Evolutionary conservation across 2,329 filamentous ascomycete genomes (phyloP).

Genomic region (Aspergillus sp.): DNA sequence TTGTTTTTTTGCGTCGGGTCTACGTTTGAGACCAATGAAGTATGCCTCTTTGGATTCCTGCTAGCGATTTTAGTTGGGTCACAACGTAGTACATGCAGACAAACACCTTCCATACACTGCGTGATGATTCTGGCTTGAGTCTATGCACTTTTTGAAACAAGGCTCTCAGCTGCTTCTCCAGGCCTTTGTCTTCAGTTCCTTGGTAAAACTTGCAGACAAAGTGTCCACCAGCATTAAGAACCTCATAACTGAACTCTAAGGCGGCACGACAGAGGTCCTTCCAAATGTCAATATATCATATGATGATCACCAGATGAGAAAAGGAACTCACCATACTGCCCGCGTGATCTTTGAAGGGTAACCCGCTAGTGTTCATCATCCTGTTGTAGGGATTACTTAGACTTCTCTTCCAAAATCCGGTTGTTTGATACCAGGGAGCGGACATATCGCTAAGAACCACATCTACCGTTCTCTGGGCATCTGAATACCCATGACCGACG

Average conservation of each 20-base stretch:
- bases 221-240: slow-evolving; percentile 76
- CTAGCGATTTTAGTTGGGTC: slow-evolving; percentile 14
- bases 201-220: slow-evolving; percentile 99
- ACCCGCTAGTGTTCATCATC: slow-evolving; percentile 99
- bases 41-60: slow-evolving; percentile 84
- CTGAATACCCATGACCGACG: neutral
- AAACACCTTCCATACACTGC: slow-evolving; percentile 59
- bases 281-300: slow-evolving; percentile 2
- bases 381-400: slow-evolving; percentile 94
- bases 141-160: slow-evolving; percentile 79
- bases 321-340: slow-evolving; percentile 79
- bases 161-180: slow-evolving; percentile 72
- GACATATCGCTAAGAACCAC: slow-evolving; percentile 99
- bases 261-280: slow-evolving; percentile 90
- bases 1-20: slow-evolving; percentile 42
- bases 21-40: slow-evolving; percentile 76
- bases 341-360: slow-evolving; percentile 80
- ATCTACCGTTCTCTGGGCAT: slow-evolving; percentile 64
- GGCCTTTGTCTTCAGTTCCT: slow-evolving; percentile 75
- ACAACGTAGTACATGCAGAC: neutral
- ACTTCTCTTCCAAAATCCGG: slow-evolving; percentile 78
- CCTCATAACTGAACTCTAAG: slow-evolving; percentile 80
- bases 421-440: slow-evolving; percentile 85
- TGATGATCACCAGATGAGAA: neutral
- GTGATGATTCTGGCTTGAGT: slow-evolving; percentile 88